Conservation (phyloP, 2,329 filamentous ascomycete genomes). For the Clonostachys sp. region DNA sequence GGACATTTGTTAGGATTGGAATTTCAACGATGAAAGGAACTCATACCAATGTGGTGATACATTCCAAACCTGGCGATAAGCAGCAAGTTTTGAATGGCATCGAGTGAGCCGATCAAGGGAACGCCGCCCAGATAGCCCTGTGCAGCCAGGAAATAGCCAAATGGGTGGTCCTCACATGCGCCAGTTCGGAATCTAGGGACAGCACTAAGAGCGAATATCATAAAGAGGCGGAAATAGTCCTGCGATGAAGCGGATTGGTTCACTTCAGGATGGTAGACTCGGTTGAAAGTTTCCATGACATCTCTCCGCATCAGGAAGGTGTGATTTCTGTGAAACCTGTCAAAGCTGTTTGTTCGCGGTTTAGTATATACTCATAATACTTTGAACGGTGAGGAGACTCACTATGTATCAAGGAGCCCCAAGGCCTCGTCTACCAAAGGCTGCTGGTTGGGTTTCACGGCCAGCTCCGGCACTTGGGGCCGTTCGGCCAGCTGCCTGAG, state of each 20-base stretch:
- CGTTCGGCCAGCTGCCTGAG: constrained; percentile 7
- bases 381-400: background rate
- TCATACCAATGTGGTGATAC: constrained; percentile 27
- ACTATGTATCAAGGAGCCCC: constrained; percentile 3
- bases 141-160: constrained; percentile 31
- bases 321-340: constrained; percentile 2
- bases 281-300: constrained; percentile 1
- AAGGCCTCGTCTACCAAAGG: constrained; percentile 3
- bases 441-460: constrained; percentile 3
- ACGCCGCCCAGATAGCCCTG: constrained; percentile 19
- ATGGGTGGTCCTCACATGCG: constrained; percentile 23
- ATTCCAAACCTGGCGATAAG: constrained; percentile 33
- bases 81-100: constrained; percentile 31
- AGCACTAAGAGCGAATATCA: background rate
- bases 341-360: background rate
- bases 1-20: background rate
- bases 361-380: background rate
- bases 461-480: constrained; percentile 4
- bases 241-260: background rate
- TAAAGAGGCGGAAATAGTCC: background rate
- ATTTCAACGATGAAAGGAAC: no score
- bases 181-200: constrained; percentile 24
- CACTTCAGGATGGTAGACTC: constrained; percentile 2
- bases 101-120: constrained; percentile 20
- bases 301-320: constrained; percentile 3